phyloP scores from a whole-genome alignment of 306 rosid genomes.

The Vigna radiata region DNA sequence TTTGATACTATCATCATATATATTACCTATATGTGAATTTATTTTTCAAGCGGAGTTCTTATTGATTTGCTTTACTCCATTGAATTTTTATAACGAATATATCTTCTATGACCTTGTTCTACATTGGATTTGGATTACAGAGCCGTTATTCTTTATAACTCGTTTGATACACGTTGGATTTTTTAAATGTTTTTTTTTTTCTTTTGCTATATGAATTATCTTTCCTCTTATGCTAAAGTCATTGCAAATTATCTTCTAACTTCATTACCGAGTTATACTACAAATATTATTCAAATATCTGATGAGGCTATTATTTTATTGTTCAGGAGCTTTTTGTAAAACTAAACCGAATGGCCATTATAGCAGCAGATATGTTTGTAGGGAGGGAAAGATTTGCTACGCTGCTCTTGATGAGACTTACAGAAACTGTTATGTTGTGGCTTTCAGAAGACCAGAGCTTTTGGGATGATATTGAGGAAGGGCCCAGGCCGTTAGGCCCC shows the following conservation, averaged over 20 bases:
- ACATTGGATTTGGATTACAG: constrained; percentile 19
- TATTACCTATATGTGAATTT: too few relatives aligned
- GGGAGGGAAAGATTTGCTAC: constrained; percentile 97
- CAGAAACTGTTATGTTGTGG: constrained; percentile 98
- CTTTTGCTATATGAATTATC: constrained; percentile 9
- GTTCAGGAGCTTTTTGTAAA: constrained; percentile 89
- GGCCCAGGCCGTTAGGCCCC: constrained; percentile 89
- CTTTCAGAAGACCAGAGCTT: constrained; percentile 96
- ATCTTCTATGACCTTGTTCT: constrained; percentile 22
- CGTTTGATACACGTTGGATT: constrained; percentile 6
- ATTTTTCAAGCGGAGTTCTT: too few relatives aligned
- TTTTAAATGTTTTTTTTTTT: background rate
- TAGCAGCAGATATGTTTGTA: constrained; percentile 95
- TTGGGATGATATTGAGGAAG: constrained; percentile 99
- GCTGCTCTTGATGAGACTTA: constrained; percentile 92
- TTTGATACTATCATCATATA: too few relatives aligned
- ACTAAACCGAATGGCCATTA: constrained; percentile 83
- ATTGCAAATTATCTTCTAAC: constrained; percentile 12
- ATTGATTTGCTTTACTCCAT: background rate
- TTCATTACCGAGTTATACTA: background rate
- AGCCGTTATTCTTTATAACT: background rate
- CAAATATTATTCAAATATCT: constrained; percentile 40
- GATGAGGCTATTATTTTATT: constrained; percentile 43
- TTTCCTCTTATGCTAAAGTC: constrained; percentile 22
- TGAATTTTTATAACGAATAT: constrained; percentile 14